phyloP scores from a whole-genome alignment of 1,139 yeast genomes.

The Hyphopichia khmerensis region DNA sequence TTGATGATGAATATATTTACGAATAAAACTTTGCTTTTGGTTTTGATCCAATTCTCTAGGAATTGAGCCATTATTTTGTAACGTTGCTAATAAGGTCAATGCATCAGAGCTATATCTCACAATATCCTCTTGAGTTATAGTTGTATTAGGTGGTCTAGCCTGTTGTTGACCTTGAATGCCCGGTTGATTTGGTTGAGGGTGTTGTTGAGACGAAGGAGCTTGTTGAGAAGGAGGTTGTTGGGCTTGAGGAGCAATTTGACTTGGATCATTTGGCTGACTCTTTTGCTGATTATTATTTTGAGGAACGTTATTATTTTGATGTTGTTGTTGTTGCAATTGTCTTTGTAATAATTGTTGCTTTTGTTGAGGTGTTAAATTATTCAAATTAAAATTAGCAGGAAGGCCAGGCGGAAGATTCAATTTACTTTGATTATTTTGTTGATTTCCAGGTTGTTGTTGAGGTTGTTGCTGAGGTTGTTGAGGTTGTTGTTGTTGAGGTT shows the following conservation, averaged over 20 bases:
- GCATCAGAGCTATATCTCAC: conserved; percentile 44
- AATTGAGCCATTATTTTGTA: conserved; percentile 41
- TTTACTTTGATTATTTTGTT: conserved; percentile 9
- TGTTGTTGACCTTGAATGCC: conserved; percentile 7
- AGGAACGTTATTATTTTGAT: conserved; percentile 4
- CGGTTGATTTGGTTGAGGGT: conserved; percentile 9
- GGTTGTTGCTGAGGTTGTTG: conserved; percentile 8
- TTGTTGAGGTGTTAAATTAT: conserved; percentile 35
- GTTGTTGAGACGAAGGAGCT: conserved; percentile 13
- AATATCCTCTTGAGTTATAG: conserved; percentile 43
- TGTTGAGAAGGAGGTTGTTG: conserved; percentile 13
- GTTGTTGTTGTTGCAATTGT: conserved; percentile 29
- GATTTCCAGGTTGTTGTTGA: conserved; percentile 13
- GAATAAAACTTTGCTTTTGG: conserved; percentile 41
- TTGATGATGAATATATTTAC: conserved; percentile 42
- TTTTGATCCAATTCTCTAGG: conserved; percentile 32
- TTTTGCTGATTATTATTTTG: conserved; percentile 12
- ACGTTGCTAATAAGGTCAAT: conserved; percentile 33
- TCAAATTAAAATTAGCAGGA: conserved; percentile 14
- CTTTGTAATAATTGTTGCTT: conserved; percentile 35
- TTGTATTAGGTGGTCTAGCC: conserved; percentile 33
- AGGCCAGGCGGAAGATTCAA: conserved; percentile 8
- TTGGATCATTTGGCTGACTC: conserved; percentile 13
- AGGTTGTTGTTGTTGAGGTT: conserved; percentile 11
- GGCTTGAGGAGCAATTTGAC: conserved; percentile 6